A percentile compares a stretch with the other conserved stretches of the same genome.
These are phyloP conservation scores for Serendipita sp. DNA, from an alignment of 768 basidiomycete species.

Conservation along the genomic window DNA sequence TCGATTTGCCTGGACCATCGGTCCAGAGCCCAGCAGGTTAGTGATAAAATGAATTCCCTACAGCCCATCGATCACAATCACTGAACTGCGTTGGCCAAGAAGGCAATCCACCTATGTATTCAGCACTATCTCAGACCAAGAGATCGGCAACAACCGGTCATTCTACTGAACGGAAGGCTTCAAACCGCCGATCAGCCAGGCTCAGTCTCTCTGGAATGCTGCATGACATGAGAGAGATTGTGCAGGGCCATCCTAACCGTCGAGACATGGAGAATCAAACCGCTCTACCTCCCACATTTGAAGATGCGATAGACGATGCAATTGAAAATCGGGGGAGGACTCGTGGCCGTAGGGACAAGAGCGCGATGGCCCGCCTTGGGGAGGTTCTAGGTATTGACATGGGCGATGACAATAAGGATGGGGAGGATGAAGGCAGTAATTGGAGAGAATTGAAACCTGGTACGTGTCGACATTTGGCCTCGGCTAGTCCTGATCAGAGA, in stretches of 20 bases:
- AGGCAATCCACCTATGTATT: not conserved
- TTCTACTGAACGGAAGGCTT: not conserved
- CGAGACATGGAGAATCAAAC: not conserved
- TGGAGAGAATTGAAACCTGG: conserved; percentile 89
- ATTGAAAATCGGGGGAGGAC: not conserved
- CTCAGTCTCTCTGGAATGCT: conserved; percentile 1
- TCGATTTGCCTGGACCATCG: not conserved
- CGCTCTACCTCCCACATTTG: not conserved
- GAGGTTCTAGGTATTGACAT: conserved; percentile 11
- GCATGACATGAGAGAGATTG: not conserved
- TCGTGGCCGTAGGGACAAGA: not conserved
- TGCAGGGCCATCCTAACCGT: not conserved
- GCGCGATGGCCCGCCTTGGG: conserved; percentile 4
- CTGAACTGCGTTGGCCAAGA: not conserved
- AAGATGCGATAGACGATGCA: not conserved
- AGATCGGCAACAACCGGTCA: not conserved
- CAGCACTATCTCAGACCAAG: not conserved
- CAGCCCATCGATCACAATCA: not conserved
- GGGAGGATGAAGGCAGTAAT: conserved; percentile 14
- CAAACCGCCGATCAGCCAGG: not conserved
- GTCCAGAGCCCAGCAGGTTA: not conserved
- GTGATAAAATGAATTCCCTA: not conserved
- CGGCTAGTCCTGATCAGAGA: not conserved
- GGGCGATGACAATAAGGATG: conserved; percentile 18
- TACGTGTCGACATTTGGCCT: conserved; percentile 18